These are phyloP conservation scores for Ogataea henricii DNA, from an alignment of 805 yeast species.

Conservation along the genomic window DNA sequence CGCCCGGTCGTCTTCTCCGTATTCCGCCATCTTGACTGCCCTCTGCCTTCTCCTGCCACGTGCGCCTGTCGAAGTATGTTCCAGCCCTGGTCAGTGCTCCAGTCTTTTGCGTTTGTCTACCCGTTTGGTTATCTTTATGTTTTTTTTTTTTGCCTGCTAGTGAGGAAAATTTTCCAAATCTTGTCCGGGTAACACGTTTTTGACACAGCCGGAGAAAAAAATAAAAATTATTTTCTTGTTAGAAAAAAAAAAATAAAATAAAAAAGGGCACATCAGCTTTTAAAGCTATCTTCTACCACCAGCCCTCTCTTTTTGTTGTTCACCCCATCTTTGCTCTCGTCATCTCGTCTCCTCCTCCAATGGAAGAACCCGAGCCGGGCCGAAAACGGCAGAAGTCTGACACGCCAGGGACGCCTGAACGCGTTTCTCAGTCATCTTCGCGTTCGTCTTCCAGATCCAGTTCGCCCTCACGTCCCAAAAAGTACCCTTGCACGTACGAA, in stretches of 20 bases:
- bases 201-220: background rate
- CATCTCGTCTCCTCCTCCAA: background rate
- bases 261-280: background rate
- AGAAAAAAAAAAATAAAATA: background rate
- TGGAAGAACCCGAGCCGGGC: background rate
- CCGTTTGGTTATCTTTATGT: background rate
- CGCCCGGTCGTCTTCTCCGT: conserved; percentile 60
- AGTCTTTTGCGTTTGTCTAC: no score
- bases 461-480: conserved; percentile 54
- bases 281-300: no score
- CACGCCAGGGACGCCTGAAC: background rate
- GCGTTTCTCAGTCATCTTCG: conserved; percentile 9
- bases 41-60: background rate
- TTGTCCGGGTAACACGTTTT: conserved; percentile 1
- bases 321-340: no score
- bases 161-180: conserved; percentile 2
- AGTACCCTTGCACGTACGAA: conserved; percentile 59
- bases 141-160: background rate
- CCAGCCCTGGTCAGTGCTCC: background rate
- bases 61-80: background rate
- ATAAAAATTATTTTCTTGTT: no score
- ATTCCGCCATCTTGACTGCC: conserved; percentile 49
- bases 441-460: conserved; percentile 34
- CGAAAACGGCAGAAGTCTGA: background rate
- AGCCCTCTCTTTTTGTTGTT: no score